Evolutionary conservation across 768 basidiomycete genomes (phyloP).

Genomic region (Pleurotus tuoliensis): DNA sequence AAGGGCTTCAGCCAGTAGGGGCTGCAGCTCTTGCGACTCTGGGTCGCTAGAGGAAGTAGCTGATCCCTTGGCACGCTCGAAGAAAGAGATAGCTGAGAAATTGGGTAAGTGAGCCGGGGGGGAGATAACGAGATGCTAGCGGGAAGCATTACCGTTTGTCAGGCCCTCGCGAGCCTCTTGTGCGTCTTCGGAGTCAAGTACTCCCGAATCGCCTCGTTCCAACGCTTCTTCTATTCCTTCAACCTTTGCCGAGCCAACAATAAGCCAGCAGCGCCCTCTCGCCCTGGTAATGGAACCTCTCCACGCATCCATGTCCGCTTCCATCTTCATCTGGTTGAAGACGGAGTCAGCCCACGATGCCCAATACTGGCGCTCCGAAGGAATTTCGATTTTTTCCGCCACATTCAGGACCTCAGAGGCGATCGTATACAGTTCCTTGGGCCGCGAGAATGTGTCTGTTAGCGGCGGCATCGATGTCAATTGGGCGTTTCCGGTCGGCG

Average conservation of each 20-base stretch:
- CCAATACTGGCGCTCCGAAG: slow-evolving; percentile 50
- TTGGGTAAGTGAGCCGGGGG: not conserved
- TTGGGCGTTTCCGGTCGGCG: not conserved
- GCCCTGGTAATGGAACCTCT: slow-evolving; percentile 39
- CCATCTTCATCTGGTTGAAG: slow-evolving; percentile 62
- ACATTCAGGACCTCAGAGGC: slow-evolving; percentile 58
- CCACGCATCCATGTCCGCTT: slow-evolving; percentile 51
- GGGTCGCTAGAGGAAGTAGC: slow-evolving; percentile 14
- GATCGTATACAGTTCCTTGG: slow-evolving; percentile 58
- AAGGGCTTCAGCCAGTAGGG: slow-evolving; percentile 47
- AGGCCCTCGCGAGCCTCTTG: slow-evolving; percentile 53
- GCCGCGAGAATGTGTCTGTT: slow-evolving; percentile 44
- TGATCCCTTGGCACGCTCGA: slow-evolving; percentile 34
- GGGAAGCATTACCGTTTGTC: slow-evolving; percentile 16
- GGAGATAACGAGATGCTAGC: not conserved
- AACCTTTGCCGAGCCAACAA: slow-evolving; percentile 49
- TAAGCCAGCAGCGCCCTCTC: slow-evolving; percentile 52
- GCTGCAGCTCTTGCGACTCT: slow-evolving; percentile 23
- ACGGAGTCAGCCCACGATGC: slow-evolving; percentile 59
- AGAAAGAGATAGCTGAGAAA: slow-evolving; percentile 33
- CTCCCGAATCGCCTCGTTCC: slow-evolving; percentile 35
- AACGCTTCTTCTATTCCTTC: slow-evolving; percentile 54
- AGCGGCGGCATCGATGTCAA: slow-evolving; percentile 12
- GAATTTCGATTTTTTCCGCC: slow-evolving; percentile 47
- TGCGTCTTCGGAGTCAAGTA: slow-evolving; percentile 45